Conservation (phyloP, 495 filamentous ascomycete genomes). For the Choiromyces venosus region DNA sequence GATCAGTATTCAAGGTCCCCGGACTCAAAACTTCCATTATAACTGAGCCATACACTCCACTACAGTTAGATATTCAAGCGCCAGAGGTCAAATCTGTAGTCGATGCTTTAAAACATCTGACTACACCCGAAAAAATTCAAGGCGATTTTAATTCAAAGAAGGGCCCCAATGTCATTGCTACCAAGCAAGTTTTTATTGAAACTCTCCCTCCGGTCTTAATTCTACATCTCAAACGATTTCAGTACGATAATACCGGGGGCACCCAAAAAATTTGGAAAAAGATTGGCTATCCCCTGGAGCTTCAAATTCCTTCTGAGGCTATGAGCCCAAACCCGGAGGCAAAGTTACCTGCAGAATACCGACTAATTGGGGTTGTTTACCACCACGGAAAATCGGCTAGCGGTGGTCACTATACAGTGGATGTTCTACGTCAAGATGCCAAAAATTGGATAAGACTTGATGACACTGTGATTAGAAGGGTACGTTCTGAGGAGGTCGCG, state of each 20-base stretch:
- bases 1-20: constrained; percentile 81
- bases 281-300: constrained; percentile 85
- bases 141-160: constrained; percentile 81
- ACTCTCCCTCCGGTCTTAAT: constrained; percentile 87
- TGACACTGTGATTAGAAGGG: constrained; percentile 81
- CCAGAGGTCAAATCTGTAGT: constrained; percentile 80
- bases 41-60: constrained; percentile 83
- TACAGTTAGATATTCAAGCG: constrained; percentile 89
- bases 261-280: constrained; percentile 99
- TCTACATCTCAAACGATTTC: constrained; percentile 93
- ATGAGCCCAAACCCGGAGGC: constrained; percentile 72
- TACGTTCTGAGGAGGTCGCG: constrained; percentile 84
- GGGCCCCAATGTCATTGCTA: constrained; percentile 68
- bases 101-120: constrained; percentile 81
- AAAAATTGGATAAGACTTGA: constrained; percentile 93
- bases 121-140: constrained; percentile 73
- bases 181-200: constrained; percentile 93
- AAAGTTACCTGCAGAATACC: constrained; percentile 67
- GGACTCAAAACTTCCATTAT: constrained; percentile 87
- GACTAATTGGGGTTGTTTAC: constrained; percentile 86
- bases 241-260: constrained; percentile 83
- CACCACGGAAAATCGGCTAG: constrained; percentile 95
- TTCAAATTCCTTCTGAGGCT: constrained; percentile 91
- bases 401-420: constrained; percentile 94
- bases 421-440: constrained; percentile 88